Conservation (phyloP, 202 grass and related monocot genomes). For the Eragrostis tef region DNA sequence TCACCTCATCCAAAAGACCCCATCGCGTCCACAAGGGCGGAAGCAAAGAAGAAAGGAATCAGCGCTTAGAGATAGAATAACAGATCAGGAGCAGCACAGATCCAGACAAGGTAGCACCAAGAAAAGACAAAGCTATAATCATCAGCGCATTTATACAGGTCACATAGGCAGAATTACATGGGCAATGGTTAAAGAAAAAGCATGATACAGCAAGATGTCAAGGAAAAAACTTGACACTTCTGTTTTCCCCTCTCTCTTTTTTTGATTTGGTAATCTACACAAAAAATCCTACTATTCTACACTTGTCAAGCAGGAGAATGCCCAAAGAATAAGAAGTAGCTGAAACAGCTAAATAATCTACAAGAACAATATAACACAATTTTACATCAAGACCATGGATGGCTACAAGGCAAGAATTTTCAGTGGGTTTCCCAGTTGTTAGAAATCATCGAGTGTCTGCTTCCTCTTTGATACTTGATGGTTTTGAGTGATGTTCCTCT, state of each 20-base stretch:
- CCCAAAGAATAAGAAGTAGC: conserved; percentile 48
- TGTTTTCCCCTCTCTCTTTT: neutral
- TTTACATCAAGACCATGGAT: conserved; percentile 45
- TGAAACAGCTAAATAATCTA: conserved; percentile 36
- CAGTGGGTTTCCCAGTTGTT: conserved; percentile 17
- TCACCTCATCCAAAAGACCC: too few relatives aligned
- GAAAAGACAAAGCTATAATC: too few relatives aligned
- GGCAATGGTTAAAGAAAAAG: conserved; percentile 35
- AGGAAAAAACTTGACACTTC: conserved; percentile 45
- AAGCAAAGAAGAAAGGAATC: too few relatives aligned
- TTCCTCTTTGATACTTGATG: conserved; percentile 59
- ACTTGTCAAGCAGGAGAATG: conserved; percentile 50
- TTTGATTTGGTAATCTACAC: conserved; percentile 50
- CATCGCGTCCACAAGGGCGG: too few relatives aligned
- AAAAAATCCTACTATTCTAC: conserved; percentile 63
- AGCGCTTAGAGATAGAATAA: too few relatives aligned
- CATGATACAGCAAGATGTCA: conserved; percentile 49
- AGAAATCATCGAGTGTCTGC: conserved; percentile 43
- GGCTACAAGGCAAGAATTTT: conserved; percentile 40
- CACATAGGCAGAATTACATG: conserved; percentile 22
- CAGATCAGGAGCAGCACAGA: too few relatives aligned
- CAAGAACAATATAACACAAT: conserved; percentile 47
- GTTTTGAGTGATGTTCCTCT: conserved; percentile 55
- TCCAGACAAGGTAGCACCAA: too few relatives aligned
- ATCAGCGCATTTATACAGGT: too few relatives aligned